Percentiles rank a stretch among this genome's conserved stretches.
These are phyloP conservation scores for Chaetoscypha palmicola DNA, from an alignment of 2,329 filamentous ascomycete genomes.

Conservation along the genomic window DNA sequence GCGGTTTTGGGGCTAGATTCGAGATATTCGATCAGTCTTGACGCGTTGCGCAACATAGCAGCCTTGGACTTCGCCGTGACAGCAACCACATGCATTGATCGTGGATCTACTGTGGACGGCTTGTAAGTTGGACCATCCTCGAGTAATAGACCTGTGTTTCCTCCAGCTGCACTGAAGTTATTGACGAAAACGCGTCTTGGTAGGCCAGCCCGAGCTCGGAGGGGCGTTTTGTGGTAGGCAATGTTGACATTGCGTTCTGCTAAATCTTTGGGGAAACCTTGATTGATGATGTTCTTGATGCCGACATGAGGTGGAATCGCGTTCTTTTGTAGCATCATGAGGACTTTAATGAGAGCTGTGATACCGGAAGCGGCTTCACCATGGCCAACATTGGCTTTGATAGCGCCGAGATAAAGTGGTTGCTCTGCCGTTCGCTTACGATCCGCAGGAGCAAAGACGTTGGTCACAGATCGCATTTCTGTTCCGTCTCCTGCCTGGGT, in stretches of 20 bases:
- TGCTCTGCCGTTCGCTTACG: constrained; percentile 38
- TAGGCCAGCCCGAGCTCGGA: constrained; percentile 24
- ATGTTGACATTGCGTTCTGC: constrained; percentile 32
- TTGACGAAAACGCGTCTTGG: constrained; percentile 34
- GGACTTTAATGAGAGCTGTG: constrained; percentile 30
- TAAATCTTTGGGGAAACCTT: constrained; percentile 30
- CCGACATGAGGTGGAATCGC: constrained; percentile 28
- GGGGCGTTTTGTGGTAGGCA: constrained; percentile 29
- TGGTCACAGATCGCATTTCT: constrained; percentile 73
- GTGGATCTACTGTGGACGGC: constrained; percentile 33
- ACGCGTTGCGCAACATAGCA: constrained; percentile 23
- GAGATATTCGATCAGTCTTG: constrained; percentile 21
- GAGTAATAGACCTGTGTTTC: constrained; percentile 29
- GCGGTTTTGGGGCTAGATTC: constrained; percentile 19
- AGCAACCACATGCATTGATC: constrained; percentile 38
- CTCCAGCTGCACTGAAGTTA: constrained; percentile 40
- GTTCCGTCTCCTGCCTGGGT: constrained; percentile 78
- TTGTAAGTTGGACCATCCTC: constrained; percentile 32
- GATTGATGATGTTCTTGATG: constrained; percentile 32
- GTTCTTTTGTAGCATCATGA: constrained; percentile 30
- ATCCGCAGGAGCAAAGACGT: constrained; percentile 51
- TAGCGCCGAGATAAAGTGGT: constrained; percentile 43
- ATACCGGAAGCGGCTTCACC: constrained; percentile 31
- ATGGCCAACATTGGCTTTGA: constrained; percentile 33
- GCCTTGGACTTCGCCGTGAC: constrained; percentile 40